phyloP scores from a whole-genome alignment of 306 rosid species.

The Amphicarpaea edgeworthii region DNA sequence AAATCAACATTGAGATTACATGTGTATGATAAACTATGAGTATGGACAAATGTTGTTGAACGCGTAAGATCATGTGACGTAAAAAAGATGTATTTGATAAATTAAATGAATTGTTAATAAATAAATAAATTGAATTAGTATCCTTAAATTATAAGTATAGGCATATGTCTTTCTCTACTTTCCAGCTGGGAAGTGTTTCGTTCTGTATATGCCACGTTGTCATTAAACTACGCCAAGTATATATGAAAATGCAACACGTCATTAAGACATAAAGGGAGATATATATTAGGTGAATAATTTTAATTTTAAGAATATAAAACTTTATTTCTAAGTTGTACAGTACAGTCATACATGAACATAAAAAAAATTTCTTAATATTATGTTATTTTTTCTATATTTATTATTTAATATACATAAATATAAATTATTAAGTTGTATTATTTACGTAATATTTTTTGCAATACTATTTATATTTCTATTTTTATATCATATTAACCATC shows the following conservation, averaged over 20 bases:
- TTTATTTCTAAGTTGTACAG: no score
- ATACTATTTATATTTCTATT: neutral
- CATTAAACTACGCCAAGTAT: no score
- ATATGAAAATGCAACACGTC: no score
- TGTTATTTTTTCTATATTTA: neutral
- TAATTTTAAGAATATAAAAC: no score
- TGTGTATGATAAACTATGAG: slow-evolving; percentile 13
- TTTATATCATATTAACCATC: no score
- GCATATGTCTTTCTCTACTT: neutral
- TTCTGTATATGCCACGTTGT: neutral
- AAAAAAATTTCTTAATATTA: no score
- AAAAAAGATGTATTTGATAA: neutral
- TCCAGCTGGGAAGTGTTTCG: neutral
- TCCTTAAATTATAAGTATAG: neutral
- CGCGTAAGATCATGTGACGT: neutral
- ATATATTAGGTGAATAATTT: no score
- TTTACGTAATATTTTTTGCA: neutral
- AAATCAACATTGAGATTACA: slow-evolving; percentile 15
- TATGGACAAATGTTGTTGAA: neutral
- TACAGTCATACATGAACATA: no score
- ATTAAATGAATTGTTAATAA: neutral
- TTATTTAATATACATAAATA: neutral
- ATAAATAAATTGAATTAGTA: neutral
- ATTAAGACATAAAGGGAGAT: no score
- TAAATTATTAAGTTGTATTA: neutral